These are phyloP conservation scores for Penicillium capsulatum DNA, from an alignment of 2,329 filamentous ascomycete species.

Conservation along the genomic window DNA sequence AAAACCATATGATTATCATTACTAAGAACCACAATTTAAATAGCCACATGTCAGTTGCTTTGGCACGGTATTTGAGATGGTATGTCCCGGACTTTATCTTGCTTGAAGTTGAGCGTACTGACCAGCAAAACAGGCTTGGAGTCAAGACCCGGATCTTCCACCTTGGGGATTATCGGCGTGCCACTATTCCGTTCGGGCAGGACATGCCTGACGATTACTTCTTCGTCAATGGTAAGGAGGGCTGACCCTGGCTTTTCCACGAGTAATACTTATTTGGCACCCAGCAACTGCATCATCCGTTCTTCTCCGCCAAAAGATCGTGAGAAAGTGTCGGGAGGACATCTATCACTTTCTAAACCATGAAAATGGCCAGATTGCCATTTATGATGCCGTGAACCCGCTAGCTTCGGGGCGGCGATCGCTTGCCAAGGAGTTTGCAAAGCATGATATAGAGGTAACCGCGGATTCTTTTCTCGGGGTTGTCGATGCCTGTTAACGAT, in stretches of 20 bases:
- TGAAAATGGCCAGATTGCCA: conserved; percentile 96
- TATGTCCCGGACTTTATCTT: conserved; percentile 43
- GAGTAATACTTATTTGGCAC: conserved; percentile 15
- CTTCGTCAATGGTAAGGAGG: conserved; percentile 68
- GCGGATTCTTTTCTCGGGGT: background rate
- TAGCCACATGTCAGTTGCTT: conserved; percentile 89
- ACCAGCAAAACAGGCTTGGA: conserved; percentile 62
- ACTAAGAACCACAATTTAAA: conserved; percentile 1
- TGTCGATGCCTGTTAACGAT: background rate
- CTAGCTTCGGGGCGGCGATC: conserved; percentile 75
- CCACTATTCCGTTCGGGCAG: conserved; percentile 76
- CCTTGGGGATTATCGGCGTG: conserved; percentile 90
- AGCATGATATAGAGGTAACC: conserved; percentile 82
- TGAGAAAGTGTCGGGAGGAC: conserved; percentile 95
- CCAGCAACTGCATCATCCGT: conserved; percentile 77
- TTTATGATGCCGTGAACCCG: conserved; percentile 97
- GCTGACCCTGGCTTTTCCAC: background rate
- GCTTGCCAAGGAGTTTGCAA: conserved; percentile 93
- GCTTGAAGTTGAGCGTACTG: conserved; percentile 1
- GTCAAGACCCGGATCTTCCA: conserved; percentile 99
- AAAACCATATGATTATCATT: too few relatives aligned
- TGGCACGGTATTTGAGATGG: conserved; percentile 92
- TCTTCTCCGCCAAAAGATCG: conserved; percentile 91
- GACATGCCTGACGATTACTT: conserved; percentile 97
- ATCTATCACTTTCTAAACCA: conserved; percentile 96